Base-by-base conservation (phyloP, 257 asterid species). In the Jaltomata sinuosa region DNA sequence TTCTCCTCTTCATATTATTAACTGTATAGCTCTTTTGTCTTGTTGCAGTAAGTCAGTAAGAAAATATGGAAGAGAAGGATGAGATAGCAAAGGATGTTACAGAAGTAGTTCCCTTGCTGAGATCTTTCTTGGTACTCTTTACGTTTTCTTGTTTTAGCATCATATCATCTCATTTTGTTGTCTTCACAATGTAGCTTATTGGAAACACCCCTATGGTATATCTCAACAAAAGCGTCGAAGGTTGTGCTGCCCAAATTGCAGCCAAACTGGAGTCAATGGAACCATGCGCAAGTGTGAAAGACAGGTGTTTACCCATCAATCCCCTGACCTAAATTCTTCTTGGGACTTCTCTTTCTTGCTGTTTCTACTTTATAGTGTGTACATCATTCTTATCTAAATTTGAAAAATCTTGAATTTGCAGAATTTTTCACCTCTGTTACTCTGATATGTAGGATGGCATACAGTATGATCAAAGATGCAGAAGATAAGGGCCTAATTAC, bases 201-300 rank as follows among this genome's bases (percentile, higher is more conserved):
- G 91, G 92, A 36, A 85, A 89, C 27, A 90, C 93, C n/a, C 93
- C 91, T 21, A 84, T 90, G 91, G 89, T 90, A 11, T 90, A 89
- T 79, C 88, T 90, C 64, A 89, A 89, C 84, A 90, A 90, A 6
- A 81, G 85, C 34, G 87, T 90, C 3, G 88, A 90, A 32, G 93
- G 90, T 32, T 90, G 90, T 47, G 87, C 67, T 21, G 93, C 87
- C 0, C 85, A 86, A 49, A 82, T 90, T 79, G 90, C 90, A 79
- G 93, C 91, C 62, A 90, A 90, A 82, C 29, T 90, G 47, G 93
- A 90, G 88, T 85, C 38, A 27, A 90, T 90, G 93, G 88, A 87
- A 77, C 93, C 93, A 2, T 86, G 88, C 49, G 85, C 91, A 38
- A 90, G 93, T 79, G 85, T 90, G 22, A 90, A 90, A 83, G 93